These are phyloP conservation scores for Ustulina deusta DNA, from an alignment of 2,329 filamentous ascomycete genomes.

Conservation along the genomic window DNA sequence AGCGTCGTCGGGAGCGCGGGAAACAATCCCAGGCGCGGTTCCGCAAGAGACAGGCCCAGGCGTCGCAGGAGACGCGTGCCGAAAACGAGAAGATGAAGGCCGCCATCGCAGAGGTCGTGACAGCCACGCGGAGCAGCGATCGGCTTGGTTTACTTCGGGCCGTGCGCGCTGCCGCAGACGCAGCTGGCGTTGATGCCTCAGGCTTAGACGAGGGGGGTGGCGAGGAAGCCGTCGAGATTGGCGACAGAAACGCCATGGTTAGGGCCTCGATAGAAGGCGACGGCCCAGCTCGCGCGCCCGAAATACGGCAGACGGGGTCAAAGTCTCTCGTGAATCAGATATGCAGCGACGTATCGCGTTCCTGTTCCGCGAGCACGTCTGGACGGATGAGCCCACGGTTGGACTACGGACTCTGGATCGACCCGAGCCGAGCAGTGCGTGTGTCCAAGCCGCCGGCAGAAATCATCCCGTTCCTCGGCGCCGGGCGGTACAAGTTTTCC, in stretches of 20 bases:
- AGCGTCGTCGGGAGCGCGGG: constrained; percentile 51
- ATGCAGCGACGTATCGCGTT: neutral
- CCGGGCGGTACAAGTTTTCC: constrained; percentile 44
- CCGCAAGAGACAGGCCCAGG: constrained; percentile 48
- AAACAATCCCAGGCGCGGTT: constrained; percentile 50
- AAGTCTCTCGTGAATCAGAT: neutral
- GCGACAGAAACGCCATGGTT: neutral
- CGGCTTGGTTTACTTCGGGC: constrained; percentile 37
- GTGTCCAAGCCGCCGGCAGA: constrained; percentile 38
- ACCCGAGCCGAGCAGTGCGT: constrained; percentile 40
- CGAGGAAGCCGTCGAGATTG: neutral
- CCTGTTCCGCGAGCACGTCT: neutral
- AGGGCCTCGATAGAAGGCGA: neutral
- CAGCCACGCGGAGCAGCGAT: constrained; percentile 32
- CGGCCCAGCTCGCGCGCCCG: neutral
- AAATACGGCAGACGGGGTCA: neutral
- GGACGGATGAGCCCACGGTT: constrained; percentile 32
- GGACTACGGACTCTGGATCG: constrained; percentile 44
- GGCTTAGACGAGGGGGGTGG: neutral
- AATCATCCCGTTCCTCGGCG: constrained; percentile 46
- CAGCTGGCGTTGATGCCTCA: constrained; percentile 37
- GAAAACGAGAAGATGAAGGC: constrained; percentile 44
- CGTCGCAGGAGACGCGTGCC: constrained; percentile 34
- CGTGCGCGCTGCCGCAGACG: constrained; percentile 41
- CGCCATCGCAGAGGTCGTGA: constrained; percentile 42